phyloP scores from a whole-genome alignment of 2,329 filamentous ascomycete genomes.

The Pyrenochaeta sp. region DNA sequence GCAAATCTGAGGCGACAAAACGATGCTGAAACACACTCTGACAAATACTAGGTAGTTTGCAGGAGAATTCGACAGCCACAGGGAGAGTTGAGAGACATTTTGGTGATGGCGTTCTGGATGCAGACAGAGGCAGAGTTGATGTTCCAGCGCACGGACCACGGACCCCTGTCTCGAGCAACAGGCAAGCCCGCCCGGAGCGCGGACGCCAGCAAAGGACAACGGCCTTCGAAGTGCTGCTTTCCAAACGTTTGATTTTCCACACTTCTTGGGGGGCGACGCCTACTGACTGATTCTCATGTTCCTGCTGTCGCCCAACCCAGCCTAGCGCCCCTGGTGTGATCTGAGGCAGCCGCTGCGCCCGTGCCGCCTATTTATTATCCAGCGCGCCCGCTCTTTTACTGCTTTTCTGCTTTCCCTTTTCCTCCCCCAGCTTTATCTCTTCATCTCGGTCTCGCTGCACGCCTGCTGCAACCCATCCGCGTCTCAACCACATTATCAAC shows the following conservation, averaged over 20 bases:
- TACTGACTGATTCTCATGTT: conserved; percentile 26
- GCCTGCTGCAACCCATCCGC: too few species aligned
- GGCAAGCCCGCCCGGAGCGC: conserved; percentile 5
- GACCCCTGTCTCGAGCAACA: neutral
- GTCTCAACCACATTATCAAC: conserved; percentile 22
- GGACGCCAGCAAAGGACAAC: conserved; percentile 9
- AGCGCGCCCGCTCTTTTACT: conserved; percentile 17
- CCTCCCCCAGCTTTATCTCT: conserved; percentile 21
- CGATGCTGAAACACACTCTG: too few species aligned
- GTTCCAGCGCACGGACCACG: conserved; percentile 16
- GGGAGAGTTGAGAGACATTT: neutral
- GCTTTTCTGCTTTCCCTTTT: conserved; percentile 22
- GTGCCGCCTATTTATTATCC: conserved; percentile 29
- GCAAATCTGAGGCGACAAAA: too few species aligned
- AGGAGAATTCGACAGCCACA: neutral
- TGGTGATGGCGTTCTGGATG: conserved; percentile 11
- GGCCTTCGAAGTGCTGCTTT: conserved; percentile 25
- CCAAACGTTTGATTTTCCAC: conserved; percentile 26
- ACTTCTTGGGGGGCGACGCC: conserved; percentile 18
- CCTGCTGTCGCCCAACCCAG: conserved; percentile 23
- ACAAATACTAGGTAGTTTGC: neutral
- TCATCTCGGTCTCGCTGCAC: too few species aligned
- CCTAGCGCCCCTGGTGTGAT: conserved; percentile 37
- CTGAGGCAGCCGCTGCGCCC: conserved; percentile 30
- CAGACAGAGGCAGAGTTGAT: conserved; percentile 6